phyloP scores from a whole-genome alignment of 148 eudicot species.

The Persicaria tinctoria region DNA sequence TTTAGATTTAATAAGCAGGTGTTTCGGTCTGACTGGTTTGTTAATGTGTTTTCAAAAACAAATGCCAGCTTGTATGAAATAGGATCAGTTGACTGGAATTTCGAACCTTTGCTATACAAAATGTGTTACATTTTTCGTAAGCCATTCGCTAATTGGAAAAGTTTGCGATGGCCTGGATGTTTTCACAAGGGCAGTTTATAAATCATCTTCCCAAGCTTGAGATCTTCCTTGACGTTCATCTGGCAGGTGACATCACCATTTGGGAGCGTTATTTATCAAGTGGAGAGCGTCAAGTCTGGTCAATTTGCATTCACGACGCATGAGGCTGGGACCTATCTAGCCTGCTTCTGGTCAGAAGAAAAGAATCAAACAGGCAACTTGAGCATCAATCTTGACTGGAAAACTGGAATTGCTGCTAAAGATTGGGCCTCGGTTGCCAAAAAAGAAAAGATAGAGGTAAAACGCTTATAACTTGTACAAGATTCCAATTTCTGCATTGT shows the following conservation, averaged over 20 bases:
- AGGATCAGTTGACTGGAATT: not conserved
- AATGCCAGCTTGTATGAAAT: not conserved
- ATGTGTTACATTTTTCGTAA: too few relatives aligned
- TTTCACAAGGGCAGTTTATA: not conserved
- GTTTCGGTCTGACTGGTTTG: not conserved
- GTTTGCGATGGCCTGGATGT: not conserved
- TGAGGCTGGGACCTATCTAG: slow-evolving; percentile 68
- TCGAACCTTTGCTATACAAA: too few relatives aligned
- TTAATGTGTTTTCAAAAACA: too few relatives aligned
- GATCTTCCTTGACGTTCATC: not conserved
- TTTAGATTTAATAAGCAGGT: not conserved
- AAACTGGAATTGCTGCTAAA: slow-evolving; percentile 61
- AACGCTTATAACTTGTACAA: too few relatives aligned
- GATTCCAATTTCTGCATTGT: not conserved
- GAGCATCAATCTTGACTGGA: slow-evolving; percentile 63
- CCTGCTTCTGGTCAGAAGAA: slow-evolving; percentile 55
- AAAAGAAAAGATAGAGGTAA: slow-evolving; percentile 47
- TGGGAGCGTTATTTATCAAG: slow-evolving; percentile 55
- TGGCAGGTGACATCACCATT: slow-evolving; percentile 59
- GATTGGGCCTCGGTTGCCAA: slow-evolving; percentile 82
- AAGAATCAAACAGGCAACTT: slow-evolving; percentile 24
- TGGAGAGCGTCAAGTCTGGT: slow-evolving; percentile 65
- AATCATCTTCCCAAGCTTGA: not conserved
- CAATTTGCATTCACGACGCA: slow-evolving; percentile 83
- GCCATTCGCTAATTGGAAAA: not conserved